phyloP scores from a whole-genome alignment of 1,139 yeast species.

The Debaryomyces fabryi region DNA sequence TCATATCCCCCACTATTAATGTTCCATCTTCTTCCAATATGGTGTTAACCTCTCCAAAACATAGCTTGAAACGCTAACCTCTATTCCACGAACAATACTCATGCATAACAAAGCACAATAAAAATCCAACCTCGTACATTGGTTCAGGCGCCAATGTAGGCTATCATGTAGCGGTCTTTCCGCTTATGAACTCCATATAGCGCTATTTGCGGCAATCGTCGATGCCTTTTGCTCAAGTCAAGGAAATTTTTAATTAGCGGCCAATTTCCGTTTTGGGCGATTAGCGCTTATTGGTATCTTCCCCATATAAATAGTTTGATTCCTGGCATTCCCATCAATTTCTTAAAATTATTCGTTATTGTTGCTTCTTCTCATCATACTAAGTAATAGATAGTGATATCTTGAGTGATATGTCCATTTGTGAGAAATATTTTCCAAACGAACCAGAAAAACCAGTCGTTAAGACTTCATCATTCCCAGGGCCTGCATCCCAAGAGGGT shows the following conservation, averaged over 20 bases:
- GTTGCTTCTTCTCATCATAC: neutral
- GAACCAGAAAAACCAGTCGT: slow-evolving; percentile 68
- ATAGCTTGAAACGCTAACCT: neutral
- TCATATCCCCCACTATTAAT: too few relatives aligned
- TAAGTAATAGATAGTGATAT: neutral
- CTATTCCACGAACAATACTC: neutral
- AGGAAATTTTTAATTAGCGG: slow-evolving; percentile 1
- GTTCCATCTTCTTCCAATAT: too few relatives aligned
- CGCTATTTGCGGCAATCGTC: neutral
- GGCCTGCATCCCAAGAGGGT: slow-evolving; percentile 56
- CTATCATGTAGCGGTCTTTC: neutral
- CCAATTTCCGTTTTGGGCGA: neutral
- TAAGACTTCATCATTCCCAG: slow-evolving; percentile 57
- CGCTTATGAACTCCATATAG: neutral
- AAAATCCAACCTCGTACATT: neutral
- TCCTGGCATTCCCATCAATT: neutral
- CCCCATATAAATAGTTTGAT: neutral
- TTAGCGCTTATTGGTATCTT: neutral
- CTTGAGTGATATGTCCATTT: slow-evolving; percentile 36
- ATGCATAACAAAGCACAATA: neutral
- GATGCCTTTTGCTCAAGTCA: neutral
- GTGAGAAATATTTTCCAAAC: slow-evolving; percentile 60
- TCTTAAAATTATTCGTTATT: neutral
- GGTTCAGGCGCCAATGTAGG: neutral
- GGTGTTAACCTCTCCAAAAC: too few relatives aligned